Percentiles rank a stretch among this genome's conserved stretches.
Conservation (phyloP, 1,139 yeast genomes). For the Taphrina pruni region DNA sequence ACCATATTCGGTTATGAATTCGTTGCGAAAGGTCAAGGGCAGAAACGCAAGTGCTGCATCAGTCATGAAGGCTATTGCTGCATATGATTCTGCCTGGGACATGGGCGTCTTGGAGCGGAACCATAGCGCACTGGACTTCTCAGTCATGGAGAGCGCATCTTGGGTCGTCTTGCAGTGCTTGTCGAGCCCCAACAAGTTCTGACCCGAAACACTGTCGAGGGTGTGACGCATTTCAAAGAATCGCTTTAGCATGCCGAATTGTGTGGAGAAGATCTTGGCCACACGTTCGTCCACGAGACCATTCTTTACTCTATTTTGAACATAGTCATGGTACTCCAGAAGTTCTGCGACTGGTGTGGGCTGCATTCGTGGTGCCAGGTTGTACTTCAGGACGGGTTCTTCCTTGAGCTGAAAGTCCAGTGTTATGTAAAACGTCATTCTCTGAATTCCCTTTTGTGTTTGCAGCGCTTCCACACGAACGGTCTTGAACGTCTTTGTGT, state of each 20-base stretch:
- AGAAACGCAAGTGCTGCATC: slow-evolving; percentile 22
- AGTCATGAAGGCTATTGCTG: slow-evolving; percentile 18
- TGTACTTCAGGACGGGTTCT: slow-evolving; percentile 7
- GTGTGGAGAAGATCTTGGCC: not conserved
- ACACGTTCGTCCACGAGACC: not conserved
- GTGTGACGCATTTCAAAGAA: slow-evolving; percentile 3
- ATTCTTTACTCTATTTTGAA: not conserved
- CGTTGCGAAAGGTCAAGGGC: slow-evolving; percentile 12
- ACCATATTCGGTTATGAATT: slow-evolving; percentile 14
- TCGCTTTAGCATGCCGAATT: not conserved
- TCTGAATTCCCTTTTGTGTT: not conserved
- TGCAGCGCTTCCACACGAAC: slow-evolving; percentile 20
- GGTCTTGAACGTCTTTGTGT: slow-evolving; percentile 24
- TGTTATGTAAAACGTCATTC: slow-evolving; percentile 4
- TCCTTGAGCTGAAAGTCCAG: slow-evolving; percentile 26
- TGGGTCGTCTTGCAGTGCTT: slow-evolving; percentile 11
- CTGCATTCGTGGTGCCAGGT: slow-evolving; percentile 7
- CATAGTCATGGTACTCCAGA: not conserved
- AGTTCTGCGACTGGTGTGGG: not conserved
- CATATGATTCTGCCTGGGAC: slow-evolving; percentile 16
- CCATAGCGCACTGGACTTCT: slow-evolving; percentile 15
- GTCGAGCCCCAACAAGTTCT: slow-evolving; percentile 9
- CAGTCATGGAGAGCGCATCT: slow-evolving; percentile 6
- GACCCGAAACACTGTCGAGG: slow-evolving; percentile 7
- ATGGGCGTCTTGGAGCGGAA: slow-evolving; percentile 7